Evolutionary conservation across 1,139 yeast genomes (phyloP).

Genomic region (Lodderomyces jiufengensis): DNA sequence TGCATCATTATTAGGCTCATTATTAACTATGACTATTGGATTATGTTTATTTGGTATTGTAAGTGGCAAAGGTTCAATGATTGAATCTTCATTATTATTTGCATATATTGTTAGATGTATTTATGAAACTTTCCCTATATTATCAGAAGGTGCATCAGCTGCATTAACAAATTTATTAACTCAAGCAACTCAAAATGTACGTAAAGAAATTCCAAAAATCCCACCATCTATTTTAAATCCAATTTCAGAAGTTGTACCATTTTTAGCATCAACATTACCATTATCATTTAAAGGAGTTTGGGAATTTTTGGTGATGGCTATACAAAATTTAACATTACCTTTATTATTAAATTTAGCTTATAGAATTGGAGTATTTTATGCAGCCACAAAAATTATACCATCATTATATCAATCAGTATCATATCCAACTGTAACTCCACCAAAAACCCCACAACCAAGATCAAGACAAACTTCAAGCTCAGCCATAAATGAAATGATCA

Average conservation of each 20-base stretch:
- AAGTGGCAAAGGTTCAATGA: constrained; percentile 79
- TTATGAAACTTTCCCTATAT: constrained; percentile 84
- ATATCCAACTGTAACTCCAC: constrained; percentile 34
- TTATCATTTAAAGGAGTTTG: constrained; percentile 61
- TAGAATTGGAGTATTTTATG: constrained; percentile 82
- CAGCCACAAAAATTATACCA: constrained; percentile 93
- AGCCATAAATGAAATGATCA: constrained; percentile 7
- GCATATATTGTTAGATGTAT: constrained; percentile 91
- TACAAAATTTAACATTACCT: constrained; percentile 76
- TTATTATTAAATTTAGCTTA: constrained; percentile 78
- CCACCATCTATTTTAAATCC: constrained; percentile 41
- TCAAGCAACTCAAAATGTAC: constrained; percentile 35
- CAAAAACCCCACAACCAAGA: constrained; percentile 24
- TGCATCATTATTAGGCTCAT: constrained; percentile 82
- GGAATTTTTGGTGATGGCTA: constrained; percentile 65
- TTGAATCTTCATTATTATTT: constrained; percentile 80
- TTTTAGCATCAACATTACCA: constrained; percentile 52
- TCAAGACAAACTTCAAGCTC: constrained; percentile 14
- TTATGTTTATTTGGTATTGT: constrained; percentile 82
- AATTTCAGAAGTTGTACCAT: constrained; percentile 41
- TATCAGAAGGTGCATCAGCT: constrained; percentile 51
- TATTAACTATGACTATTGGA: constrained; percentile 70
- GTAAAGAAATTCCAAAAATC: constrained; percentile 37
- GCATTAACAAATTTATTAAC: constrained; percentile 37
- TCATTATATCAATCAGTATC: constrained; percentile 49